Evolutionary conservation across 148 eudicot genomes (phyloP).

Genomic region (Tetragonia tetragonoides): DNA sequence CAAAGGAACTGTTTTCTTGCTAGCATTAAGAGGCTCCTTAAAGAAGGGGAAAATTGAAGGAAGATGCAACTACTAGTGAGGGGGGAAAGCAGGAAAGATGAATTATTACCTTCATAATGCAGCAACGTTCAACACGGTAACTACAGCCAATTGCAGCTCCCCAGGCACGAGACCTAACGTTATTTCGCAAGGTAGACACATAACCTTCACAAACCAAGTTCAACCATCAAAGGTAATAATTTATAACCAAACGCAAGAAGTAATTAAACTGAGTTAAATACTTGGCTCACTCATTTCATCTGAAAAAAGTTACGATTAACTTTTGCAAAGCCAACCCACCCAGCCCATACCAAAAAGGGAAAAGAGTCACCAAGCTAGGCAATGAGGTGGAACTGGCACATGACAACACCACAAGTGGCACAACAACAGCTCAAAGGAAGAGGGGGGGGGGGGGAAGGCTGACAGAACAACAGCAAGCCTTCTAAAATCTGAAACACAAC

Average conservation of each 20-base stretch:
- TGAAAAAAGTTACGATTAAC: background rate
- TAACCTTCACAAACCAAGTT: conserved; percentile 52
- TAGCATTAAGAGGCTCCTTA: background rate
- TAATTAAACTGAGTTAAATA: background rate
- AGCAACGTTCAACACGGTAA: conserved; percentile 85
- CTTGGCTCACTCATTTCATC: background rate
- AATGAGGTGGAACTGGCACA: too few relatives aligned
- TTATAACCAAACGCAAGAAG: background rate
- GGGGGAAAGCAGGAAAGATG: background rate
- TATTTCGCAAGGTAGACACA: conserved; percentile 83
- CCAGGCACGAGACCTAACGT: conserved; percentile 99
- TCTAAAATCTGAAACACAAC: background rate
- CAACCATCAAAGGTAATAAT: background rate
- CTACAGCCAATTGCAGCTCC: conserved; percentile 97
- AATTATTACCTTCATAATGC: conserved; percentile 74
- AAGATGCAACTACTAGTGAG: background rate
- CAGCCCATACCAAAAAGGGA: background rate
- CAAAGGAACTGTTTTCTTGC: too few relatives aligned
- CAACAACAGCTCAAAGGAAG: too few relatives aligned
- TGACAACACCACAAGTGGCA: too few relatives aligned
- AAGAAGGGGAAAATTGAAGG: background rate
- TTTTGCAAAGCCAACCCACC: background rate
- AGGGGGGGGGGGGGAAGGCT: background rate
- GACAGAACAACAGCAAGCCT: background rate
- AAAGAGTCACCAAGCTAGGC: background rate